These are phyloP conservation scores for Fusarium penzigii DNA, from an alignment of 2,329 filamentous ascomycete species.

Conservation along the genomic window DNA sequence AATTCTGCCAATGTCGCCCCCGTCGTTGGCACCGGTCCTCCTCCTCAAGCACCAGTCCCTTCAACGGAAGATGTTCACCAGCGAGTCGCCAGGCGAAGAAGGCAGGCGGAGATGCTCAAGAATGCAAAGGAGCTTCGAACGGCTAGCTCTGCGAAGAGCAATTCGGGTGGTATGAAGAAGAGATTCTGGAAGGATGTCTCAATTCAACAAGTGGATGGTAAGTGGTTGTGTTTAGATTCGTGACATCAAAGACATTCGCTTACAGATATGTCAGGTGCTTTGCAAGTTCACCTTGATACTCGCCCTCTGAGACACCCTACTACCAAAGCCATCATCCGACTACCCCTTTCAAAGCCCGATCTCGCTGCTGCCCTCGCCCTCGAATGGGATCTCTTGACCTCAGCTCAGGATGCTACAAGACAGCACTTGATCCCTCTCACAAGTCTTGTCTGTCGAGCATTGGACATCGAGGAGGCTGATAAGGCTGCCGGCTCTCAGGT, in stretches of 20 bases:
- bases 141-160: constrained; percentile 36
- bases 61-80: constrained; percentile 41
- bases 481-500: constrained; percentile 23
- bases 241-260: constrained; percentile 1
- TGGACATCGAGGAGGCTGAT: constrained; percentile 78
- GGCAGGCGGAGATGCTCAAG: constrained; percentile 57
- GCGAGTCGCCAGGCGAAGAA: constrained; percentile 52
- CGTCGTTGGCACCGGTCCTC: constrained; percentile 59
- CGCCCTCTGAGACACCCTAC: constrained; percentile 77
- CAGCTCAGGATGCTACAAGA: constrained; percentile 79
- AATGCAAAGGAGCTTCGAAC: constrained; percentile 50
- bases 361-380: constrained; percentile 84
- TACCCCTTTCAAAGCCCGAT: constrained; percentile 75
- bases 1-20: constrained; percentile 51
- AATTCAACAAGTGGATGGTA: constrained; percentile 68
- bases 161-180: constrained; percentile 55
- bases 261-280: constrained; percentile 36
- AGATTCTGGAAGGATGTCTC: constrained; percentile 88
- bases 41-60: constrained; percentile 56
- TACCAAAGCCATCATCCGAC: constrained; percentile 68
- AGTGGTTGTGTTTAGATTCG: constrained; percentile 10
- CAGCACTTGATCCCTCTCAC: constrained; percentile 90
- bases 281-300: constrained; percentile 72
- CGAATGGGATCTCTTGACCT: constrained; percentile 88
- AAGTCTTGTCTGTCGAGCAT: constrained; percentile 76